Conservation (phyloP, 2,329 filamentous ascomycete species). For the Trichoderma polysporum region DNA sequence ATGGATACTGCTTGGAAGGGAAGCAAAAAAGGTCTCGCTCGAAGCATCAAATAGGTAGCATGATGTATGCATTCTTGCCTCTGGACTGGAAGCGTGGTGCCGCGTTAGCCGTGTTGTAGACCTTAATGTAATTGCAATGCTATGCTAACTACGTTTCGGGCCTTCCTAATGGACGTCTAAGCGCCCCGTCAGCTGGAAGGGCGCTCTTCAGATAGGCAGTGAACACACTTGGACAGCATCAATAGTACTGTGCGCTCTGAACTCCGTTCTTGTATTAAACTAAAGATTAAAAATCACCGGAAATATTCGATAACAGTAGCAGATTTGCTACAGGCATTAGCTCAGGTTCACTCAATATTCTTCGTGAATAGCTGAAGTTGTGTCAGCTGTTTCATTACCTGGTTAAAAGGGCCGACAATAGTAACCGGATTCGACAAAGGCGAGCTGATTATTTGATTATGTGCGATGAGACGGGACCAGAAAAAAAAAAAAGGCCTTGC, state of each 20-base stretch:
- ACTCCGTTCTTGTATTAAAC: not conserved
- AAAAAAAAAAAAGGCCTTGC: not conserved
- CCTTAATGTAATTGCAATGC: not conserved
- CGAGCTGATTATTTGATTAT: not conserved
- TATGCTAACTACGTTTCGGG: slow-evolving; percentile 2
- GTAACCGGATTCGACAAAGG: not conserved
- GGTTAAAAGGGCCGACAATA: not conserved
- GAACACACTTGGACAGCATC: too few relatives aligned
- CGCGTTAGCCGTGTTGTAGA: not conserved
- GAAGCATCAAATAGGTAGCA: not conserved
- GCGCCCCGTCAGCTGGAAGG: not conserved
- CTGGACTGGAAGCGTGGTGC: not conserved
- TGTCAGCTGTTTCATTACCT: not conserved
- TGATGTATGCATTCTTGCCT: not conserved
- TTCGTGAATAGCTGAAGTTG: not conserved
- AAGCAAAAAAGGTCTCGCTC: not conserved
- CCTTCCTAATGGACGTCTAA: slow-evolving; percentile 5
- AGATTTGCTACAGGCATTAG: not conserved
- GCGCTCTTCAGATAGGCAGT: too few relatives aligned
- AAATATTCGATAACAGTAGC: not conserved
- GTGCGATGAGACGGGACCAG: not conserved
- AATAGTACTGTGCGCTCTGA: too few relatives aligned
- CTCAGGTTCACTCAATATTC: not conserved
- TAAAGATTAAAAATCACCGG: not conserved
- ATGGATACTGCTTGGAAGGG: not conserved